Evolutionary conservation across 805 yeast genomes (phyloP), one percentile per base, ranked within the genome.

Genomic region (Scheffersomyces coipomensis): DNA sequence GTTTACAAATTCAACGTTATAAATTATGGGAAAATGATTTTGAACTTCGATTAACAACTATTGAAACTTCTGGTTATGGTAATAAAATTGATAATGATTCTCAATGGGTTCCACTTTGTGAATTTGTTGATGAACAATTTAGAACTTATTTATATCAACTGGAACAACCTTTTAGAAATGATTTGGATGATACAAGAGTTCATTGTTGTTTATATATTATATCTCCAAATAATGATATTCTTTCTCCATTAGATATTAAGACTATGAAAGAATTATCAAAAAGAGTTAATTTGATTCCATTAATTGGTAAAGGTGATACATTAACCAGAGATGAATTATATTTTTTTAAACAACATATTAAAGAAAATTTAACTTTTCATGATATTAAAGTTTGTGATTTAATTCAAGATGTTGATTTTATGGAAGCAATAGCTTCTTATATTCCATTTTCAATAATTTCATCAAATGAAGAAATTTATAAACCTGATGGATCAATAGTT

Each of bases 121-220:
- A 81, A 49, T 88, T 77, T 52, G 76, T 91, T 45, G 97, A 90
- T 58, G 86, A 83, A 47, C 91, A 87, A 61, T 83, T 84, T 58
- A 46, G 79, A 78, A 60, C 60, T 65, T 62, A 81, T 76, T 74
- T 79, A 37, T 52, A 79, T 46, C 96, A 87, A 65, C 88, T 85
- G 52, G 86, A 79, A 57, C 44, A 60, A 63, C 52, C 69, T 0
- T 39, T 49, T n/a, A 48, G 73, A 31, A 19, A 33, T 2, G 37
- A 44, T 4, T 34, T 71, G 40, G 49, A 54, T 10, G 96, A 90
- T 55, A 65, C 75, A 47, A 74, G 95, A 39, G 83, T 91, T 29
- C 96, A 91, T 66, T 86, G 82, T 25, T 88, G 97, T 57, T 60
- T 91, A 33, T 91, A 88, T 66, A 86, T 91, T 57, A 70, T 91